Percentiles rank a stretch among this genome's conserved stretches.
Conservation (phyloP, 176 grass and related monocot species). For the Raddia guianensis region DNA sequence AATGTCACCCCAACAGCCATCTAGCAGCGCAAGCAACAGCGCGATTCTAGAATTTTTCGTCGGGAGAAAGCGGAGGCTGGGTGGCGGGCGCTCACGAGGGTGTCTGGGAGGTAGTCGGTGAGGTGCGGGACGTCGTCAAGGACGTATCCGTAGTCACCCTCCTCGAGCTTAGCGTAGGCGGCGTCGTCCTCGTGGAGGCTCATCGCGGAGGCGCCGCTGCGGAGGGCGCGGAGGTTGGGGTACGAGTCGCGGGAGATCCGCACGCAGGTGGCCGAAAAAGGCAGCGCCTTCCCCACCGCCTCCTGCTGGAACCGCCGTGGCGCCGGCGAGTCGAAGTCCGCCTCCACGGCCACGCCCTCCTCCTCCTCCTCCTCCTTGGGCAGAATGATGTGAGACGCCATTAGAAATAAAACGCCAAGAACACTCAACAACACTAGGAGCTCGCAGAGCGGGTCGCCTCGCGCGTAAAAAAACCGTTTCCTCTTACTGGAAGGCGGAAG, state of each 20-base stretch:
- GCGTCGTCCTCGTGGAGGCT: slow-evolving; percentile 47
- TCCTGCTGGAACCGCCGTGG: slow-evolving; percentile 20
- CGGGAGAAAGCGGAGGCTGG: background rate
- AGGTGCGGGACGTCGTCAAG: slow-evolving; percentile 94
- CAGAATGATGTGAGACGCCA: slow-evolving; percentile 60
- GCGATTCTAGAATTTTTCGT: background rate
- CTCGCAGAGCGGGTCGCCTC: background rate
- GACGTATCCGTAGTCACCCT: slow-evolving; percentile 82
- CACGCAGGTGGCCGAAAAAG: slow-evolving; percentile 81
- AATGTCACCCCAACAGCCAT: background rate
- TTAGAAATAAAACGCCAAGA: background rate
- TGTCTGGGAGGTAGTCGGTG: slow-evolving; percentile 75
- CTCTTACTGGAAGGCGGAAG: slow-evolving; percentile 3
- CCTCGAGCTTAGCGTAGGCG: slow-evolving; percentile 52
- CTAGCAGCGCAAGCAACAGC: background rate
- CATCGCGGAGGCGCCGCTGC: slow-evolving; percentile 42
- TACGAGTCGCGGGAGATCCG: slow-evolving; percentile 86
- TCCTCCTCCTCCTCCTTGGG: slow-evolving; percentile 52
- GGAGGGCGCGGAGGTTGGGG: slow-evolving; percentile 77
- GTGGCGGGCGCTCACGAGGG: slow-evolving; percentile 53
- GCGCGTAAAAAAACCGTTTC: background rate
- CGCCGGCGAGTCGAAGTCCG: slow-evolving; percentile 50
- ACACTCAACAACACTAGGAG: background rate
- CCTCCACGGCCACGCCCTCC: slow-evolving; percentile 40
- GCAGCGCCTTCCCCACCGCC: slow-evolving; percentile 36